phyloP scores from a whole-genome alignment of 495 filamentous ascomycete species.

The Lasiosphaeriaceae sp. region DNA sequence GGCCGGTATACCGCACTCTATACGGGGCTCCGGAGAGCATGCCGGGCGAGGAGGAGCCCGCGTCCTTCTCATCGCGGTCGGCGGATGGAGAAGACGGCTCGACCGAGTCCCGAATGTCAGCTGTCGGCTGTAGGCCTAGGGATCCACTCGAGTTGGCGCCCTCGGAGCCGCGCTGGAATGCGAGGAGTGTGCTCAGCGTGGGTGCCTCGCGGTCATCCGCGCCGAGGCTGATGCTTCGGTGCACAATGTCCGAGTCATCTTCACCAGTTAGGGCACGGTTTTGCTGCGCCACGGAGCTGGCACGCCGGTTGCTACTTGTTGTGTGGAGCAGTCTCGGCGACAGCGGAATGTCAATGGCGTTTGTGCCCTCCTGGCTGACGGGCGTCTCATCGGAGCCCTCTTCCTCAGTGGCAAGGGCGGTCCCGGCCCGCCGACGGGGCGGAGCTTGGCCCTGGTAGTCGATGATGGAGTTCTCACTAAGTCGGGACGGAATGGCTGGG shows the following conservation, averaged over 20 bases:
- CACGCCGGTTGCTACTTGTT: conserved; percentile 51
- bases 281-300: conserved; percentile 76
- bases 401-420: conserved; percentile 33
- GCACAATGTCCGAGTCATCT: conserved; percentile 59
- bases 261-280: conserved; percentile 46
- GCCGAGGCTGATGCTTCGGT: conserved; percentile 75
- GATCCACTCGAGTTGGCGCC: conserved; percentile 24
- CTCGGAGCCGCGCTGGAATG: conserved; percentile 28
- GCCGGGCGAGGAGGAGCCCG: conserved; percentile 22
- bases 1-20: conserved; percentile 28
- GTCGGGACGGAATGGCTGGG: conserved; percentile 84
- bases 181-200: conserved; percentile 54
- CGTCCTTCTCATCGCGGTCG: conserved; percentile 23
- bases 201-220: conserved; percentile 61
- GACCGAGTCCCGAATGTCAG: conserved; percentile 30
- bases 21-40: conserved; percentile 28
- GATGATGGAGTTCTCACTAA: conserved; percentile 84
- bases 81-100: background rate
- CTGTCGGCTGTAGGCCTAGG: conserved; percentile 40
- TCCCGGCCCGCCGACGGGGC: conserved; percentile 20
- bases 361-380: conserved; percentile 47
- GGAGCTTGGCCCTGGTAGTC: conserved; percentile 53
- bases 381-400: conserved; percentile 24
- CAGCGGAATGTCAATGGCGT: conserved; percentile 77
- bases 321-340: conserved; percentile 65